Percentiles rank a stretch among this genome's conserved stretches.
Conservation (phyloP, 176 grass and related monocot species). For the Themeda triandra region DNA sequence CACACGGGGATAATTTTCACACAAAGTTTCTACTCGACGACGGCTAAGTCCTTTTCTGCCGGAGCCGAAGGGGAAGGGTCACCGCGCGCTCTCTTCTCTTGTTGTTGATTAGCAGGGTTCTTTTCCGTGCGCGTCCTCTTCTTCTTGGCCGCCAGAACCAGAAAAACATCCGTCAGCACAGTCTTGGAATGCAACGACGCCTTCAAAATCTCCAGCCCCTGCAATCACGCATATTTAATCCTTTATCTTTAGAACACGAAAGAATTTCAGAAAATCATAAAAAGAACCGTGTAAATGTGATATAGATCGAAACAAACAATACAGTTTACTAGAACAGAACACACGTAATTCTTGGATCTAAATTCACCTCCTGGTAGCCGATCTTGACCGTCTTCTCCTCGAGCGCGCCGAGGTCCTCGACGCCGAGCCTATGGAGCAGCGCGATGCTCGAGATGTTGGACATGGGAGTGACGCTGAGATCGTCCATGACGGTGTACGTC, state of each 20-base stretch:
- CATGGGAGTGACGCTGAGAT: conserved; percentile 26
- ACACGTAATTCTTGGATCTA: no score
- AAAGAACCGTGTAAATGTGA: no score
- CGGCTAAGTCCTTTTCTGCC: no score
- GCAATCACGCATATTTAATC: background rate
- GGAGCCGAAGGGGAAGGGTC: no score
- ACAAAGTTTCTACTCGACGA: no score
- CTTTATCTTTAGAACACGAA: no score
- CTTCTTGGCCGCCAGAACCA: background rate
- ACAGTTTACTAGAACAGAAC: background rate
- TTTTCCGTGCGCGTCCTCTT: background rate
- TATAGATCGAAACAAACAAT: no score
- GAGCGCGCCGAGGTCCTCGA: background rate
- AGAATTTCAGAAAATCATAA: no score
- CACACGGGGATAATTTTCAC: no score
- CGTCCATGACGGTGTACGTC: conserved; percentile 22
- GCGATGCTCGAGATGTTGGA: background rate
- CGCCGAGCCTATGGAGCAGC: conserved; percentile 16
- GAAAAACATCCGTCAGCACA: conserved; percentile 44
- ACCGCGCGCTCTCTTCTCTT: no score
- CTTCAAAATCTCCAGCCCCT: conserved; percentile 28
- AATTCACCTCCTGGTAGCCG: conserved; percentile 10
- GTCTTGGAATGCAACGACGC: conserved; percentile 31
- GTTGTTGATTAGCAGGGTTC: no score
- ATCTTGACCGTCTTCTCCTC: conserved; percentile 29